Base-by-base conservation (phyloP, 2,329 filamentous ascomycete species). In the Dactylellina leptospora region DNA sequence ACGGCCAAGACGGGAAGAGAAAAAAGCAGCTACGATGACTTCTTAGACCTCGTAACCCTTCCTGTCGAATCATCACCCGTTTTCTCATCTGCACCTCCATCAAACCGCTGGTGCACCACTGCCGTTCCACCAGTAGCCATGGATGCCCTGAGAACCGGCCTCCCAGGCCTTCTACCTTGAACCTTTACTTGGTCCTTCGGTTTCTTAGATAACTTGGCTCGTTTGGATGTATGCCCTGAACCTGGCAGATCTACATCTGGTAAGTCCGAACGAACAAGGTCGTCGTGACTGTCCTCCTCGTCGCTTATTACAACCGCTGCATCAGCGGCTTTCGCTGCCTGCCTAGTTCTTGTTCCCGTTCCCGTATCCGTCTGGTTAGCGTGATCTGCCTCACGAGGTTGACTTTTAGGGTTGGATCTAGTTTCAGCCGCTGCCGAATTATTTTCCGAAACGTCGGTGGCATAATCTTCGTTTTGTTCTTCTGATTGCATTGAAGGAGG, bases 381-480 rank as follows among this genome's bases (percentile, higher is more conserved):
- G 20, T 42, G 48, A 47, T 71, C 58, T 18, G 66, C 66, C 66
- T 71, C 30, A 44, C 66, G 66, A 71, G 66, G 66, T 71, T 71
- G 66, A 71, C 45, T 44, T 58, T 63, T 58, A 8, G 33, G 27
- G 56, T 40, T 63, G 10, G 33, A 16, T 60, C 51, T 38, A n/a
- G 1, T 10, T 38, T 61, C 45, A 61, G 56, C 30, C 16, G 44
- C 22, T 3, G n/a, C 8, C n/a, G 40, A 18, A 20, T 30, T 50
- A 2, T 18, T 36, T 42, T 27, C 30, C 20, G 13, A 18, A 18
- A 5, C 22, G 30, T 36, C 47, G 22, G 30, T 30, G 10, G 33
- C 4, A 53, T 16, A 28, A 11, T 42, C 47, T 16, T 11, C 13
- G 18, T 48, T 45, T 47, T 51, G 22, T 11, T 50, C 51, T 59